Conservation (phyloP, 2,329 filamentous ascomycete genomes). For the Aspergillus alliaceus region DNA sequence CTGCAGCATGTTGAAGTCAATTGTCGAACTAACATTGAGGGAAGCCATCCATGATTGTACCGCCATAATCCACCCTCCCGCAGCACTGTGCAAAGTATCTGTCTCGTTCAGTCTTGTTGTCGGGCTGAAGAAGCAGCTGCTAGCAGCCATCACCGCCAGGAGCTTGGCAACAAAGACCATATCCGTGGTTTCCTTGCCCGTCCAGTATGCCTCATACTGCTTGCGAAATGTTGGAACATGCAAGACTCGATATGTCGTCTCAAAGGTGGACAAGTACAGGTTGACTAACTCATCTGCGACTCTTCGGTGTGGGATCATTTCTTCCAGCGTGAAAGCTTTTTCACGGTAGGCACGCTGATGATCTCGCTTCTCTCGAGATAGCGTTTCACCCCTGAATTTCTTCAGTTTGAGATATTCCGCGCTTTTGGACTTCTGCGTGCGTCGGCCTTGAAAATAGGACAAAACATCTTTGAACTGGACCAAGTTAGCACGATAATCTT, state of each 20-base stretch:
- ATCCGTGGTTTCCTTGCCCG: slow-evolving; percentile 39
- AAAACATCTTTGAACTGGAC: slow-evolving; percentile 21
- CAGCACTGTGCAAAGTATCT: slow-evolving; percentile 47
- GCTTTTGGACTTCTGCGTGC: slow-evolving; percentile 15
- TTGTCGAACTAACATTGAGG: slow-evolving; percentile 30
- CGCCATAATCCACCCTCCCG: slow-evolving; percentile 44
- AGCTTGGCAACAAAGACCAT: slow-evolving; percentile 49
- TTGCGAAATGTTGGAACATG: slow-evolving; percentile 58
- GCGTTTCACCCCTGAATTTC: slow-evolving; percentile 29
- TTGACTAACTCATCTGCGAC: slow-evolving; percentile 54
- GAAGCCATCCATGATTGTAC: slow-evolving; percentile 37
- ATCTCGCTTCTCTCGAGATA: slow-evolving; percentile 27
- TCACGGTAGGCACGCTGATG: slow-evolving; percentile 31
- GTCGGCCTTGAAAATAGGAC: slow-evolving; percentile 23
- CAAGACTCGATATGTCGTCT: slow-evolving; percentile 58
- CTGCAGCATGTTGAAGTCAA: slow-evolving; percentile 33
- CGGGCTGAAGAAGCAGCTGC: slow-evolving; percentile 44
- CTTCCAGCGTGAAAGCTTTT: slow-evolving; percentile 29
- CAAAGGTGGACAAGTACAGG: slow-evolving; percentile 57
- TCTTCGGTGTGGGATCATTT: slow-evolving; percentile 45
- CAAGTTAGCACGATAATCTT: background rate
- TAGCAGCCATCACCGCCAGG: slow-evolving; percentile 39
- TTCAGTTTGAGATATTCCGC: slow-evolving; percentile 29
- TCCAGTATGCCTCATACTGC: slow-evolving; percentile 59
- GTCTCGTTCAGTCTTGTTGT: slow-evolving; percentile 21